These are phyloP conservation scores for Ophiostoma sp. DNA, from an alignment of 2,329 filamentous ascomycete species.

Conservation along the genomic window DNA sequence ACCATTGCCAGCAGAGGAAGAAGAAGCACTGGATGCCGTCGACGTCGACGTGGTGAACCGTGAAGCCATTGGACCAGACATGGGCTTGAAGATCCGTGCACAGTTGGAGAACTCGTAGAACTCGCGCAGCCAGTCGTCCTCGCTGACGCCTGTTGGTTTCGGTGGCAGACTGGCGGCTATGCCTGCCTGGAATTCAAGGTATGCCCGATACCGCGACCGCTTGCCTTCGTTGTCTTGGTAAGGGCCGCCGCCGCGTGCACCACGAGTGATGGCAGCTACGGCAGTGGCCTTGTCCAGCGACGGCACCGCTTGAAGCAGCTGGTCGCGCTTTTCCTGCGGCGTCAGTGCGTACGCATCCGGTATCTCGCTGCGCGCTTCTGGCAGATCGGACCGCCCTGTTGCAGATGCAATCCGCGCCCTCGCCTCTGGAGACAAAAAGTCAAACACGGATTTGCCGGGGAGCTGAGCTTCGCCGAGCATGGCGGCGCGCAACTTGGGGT, in stretches of 20 bases:
- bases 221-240: constrained; percentile 81
- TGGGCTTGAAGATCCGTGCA: constrained; percentile 76
- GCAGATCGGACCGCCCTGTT: constrained; percentile 71
- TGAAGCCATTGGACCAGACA: constrained; percentile 87
- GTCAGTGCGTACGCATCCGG: constrained; percentile 59
- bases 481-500: constrained; percentile 70
- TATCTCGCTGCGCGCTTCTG: constrained; percentile 69
- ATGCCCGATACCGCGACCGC: constrained; percentile 71
- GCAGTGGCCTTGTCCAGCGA: constrained; percentile 62
- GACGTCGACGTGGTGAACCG: constrained; percentile 72
- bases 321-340: constrained; percentile 57
- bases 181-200: constrained; percentile 72
- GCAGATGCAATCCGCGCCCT: constrained; percentile 70
- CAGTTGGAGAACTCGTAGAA: constrained; percentile 66
- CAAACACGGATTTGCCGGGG: constrained; percentile 91
- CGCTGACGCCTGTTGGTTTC: constrained; percentile 42
- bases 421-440: constrained; percentile 75
- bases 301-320: constrained; percentile 56
- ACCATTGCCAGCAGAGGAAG: not conserved
- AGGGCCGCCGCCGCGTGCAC: constrained; percentile 62
- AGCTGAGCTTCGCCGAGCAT: constrained; percentile 75
- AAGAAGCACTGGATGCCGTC: constrained; percentile 24
- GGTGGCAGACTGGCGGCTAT: constrained; percentile 52
- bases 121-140: constrained; percentile 75
- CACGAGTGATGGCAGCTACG: constrained; percentile 61